A percentile compares a stretch with the other conserved stretches of the same genome.
phyloP scores from a whole-genome alignment of 306 rosid genomes.

The Vigna radiata region DNA sequence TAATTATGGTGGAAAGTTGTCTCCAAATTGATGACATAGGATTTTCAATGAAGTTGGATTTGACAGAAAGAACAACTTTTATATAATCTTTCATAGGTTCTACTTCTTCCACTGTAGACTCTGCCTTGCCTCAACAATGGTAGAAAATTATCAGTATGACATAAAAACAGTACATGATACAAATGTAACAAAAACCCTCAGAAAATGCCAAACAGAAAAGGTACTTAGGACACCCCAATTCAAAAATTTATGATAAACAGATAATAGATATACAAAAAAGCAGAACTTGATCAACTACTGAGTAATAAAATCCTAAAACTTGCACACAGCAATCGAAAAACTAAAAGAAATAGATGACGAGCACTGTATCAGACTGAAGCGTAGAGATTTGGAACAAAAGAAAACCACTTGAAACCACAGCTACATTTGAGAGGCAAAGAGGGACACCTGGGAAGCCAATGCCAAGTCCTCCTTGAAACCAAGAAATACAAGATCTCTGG shows the following conservation, averaged over 20 bases:
- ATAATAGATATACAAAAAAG: not conserved
- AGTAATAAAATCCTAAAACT: not conserved
- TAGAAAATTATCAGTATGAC: not conserved
- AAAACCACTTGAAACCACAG: constrained; percentile 90
- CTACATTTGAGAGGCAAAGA: constrained; percentile 79
- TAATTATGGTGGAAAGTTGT: not conserved
- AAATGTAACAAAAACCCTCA: not conserved
- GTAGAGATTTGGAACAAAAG: constrained; percentile 74
- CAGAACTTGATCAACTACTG: not conserved
- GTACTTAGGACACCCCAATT: not conserved
- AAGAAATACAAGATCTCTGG: constrained; percentile 88
- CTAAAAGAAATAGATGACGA: not conserved
- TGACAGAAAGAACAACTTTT: not conserved
- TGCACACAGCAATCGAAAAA: constrained; percentile 19
- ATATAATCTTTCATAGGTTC: not conserved
- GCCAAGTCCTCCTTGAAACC: constrained; percentile 79
- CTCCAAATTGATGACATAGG: not conserved
- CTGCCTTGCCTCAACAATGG: not conserved
- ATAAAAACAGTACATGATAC: not conserved
- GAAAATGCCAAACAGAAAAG: not conserved
- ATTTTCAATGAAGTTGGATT: constrained; percentile 13
- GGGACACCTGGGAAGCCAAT: constrained; percentile 89
- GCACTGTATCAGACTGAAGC: constrained; percentile 47
- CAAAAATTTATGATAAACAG: constrained; percentile 30
- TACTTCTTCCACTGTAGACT: not conserved